Base-by-base conservation (phyloP, 768 basidiomycete species). In the Suillus bovinus region DNA sequence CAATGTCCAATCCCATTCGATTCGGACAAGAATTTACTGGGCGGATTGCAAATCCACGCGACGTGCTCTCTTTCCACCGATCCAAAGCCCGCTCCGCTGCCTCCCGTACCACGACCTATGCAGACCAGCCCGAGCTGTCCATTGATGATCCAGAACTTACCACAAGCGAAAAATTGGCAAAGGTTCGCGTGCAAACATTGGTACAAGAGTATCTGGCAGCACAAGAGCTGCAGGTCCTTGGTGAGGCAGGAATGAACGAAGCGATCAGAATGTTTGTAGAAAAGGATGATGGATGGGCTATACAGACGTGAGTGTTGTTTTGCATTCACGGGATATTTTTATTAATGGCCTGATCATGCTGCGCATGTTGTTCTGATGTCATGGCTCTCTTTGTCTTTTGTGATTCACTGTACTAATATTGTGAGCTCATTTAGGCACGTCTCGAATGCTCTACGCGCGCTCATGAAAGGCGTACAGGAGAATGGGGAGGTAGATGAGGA, bases 1-100 rank as follows among this genome's bases (percentile, higher is more conserved):
- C 93, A 68, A 94, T 94, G 78, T 94, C 91, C 59, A 99, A 99
- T 73, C 96, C 96, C 27, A 90, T 96, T 58, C 90, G 97, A 11
- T 97, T 99, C 72, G 96, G 97, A 1, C 95, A 96, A 72, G 93
- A 96, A 72, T 98, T 98, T 74, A 85, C 88, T 66, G 93, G 93
- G 1, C 84, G 84, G 24, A 84, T 99, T 39, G 97, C 97, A 13
- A 99, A 99, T 71, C 96, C 97, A 17, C 85, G 94, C 31, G 96
- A 99, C 71, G 85, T 97, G 27, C 84, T 99, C 33, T 84, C 93
- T 39, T 99, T 97, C 77, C 89, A 94, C 72, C 88, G 93, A 24
- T 82, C 89, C 46, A 94, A 93, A 75, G 52, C 69, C 3, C 72
- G 73, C 20, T 42, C 65, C 1, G 66, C 80, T 31, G 78, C 82